Conservation (phyloP, 129 eudicot species). For the sunflower (Helianthus annuus) region HanXRQr2.0-SUNRISE NC_035443.2:141901801-141902300, state of each 20-base stretch:
- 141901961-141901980: neutral
- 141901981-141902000: neutral
- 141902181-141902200: slow-evolving; percentile 72
- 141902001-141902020: neutral
- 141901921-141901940: slow-evolving; percentile 4
- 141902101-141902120: slow-evolving; percentile 96
- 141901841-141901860: neutral
- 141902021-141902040: neutral
- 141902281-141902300: neutral
- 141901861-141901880: neutral
- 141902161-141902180: slow-evolving; percentile 93
- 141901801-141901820: slow-evolving; percentile 86
- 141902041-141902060: neutral
- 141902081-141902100: slow-evolving; percentile 19
- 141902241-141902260: neutral
- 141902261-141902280: neutral
- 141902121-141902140: slow-evolving; percentile 98
- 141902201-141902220: slow-evolving; percentile 10
- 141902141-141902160: slow-evolving; percentile 94
- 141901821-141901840: neutral
- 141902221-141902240: slow-evolving; percentile 13
- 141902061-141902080: slow-evolving; percentile 3
- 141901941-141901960: neutral
- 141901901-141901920: neutral
- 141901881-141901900: neutral